Conservation (phyloP, 2,329 filamentous ascomycete genomes). For the Aspergillus ustus region DNA sequence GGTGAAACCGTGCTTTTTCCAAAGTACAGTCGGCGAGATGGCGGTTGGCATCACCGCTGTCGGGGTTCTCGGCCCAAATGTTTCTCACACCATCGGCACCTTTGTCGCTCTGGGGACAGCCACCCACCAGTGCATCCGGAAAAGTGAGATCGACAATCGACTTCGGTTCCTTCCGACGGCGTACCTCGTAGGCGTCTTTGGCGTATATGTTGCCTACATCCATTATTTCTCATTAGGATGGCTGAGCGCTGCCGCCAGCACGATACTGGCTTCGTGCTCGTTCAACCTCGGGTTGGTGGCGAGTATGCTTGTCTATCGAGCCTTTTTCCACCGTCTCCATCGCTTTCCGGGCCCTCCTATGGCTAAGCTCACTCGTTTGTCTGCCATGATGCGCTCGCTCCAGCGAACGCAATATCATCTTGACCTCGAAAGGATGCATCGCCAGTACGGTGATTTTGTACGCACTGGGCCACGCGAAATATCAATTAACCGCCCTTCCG, state of each 20-base stretch:
- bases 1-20: too few species aligned
- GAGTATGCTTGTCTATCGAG: slow-evolving; percentile 19
- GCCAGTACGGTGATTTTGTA: slow-evolving; percentile 42
- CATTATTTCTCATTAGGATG: background rate
- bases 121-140: slow-evolving; percentile 2
- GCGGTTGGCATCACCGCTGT: background rate
- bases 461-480: slow-evolving; percentile 26
- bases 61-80: background rate
- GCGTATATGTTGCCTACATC: background rate
- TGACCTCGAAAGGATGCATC: slow-evolving; percentile 36
- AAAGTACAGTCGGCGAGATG: background rate
- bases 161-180: background rate
- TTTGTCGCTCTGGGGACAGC: background rate
- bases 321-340: slow-evolving; percentile 27
- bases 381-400: slow-evolving; percentile 26
- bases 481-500: slow-evolving; percentile 25
- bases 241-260: background rate
- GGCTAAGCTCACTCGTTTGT: slow-evolving; percentile 32
- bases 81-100: background rate
- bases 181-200: background rate
- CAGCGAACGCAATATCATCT: slow-evolving; percentile 37
- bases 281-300: slow-evolving; percentile 3
- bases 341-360: slow-evolving; percentile 23
- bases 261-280: background rate
- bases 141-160: slow-evolving; percentile 8